These are phyloP conservation scores for Amylocarpus encephaloides DNA, from an alignment of 2,329 filamentous ascomycete genomes.

Conservation along the genomic window DNA sequence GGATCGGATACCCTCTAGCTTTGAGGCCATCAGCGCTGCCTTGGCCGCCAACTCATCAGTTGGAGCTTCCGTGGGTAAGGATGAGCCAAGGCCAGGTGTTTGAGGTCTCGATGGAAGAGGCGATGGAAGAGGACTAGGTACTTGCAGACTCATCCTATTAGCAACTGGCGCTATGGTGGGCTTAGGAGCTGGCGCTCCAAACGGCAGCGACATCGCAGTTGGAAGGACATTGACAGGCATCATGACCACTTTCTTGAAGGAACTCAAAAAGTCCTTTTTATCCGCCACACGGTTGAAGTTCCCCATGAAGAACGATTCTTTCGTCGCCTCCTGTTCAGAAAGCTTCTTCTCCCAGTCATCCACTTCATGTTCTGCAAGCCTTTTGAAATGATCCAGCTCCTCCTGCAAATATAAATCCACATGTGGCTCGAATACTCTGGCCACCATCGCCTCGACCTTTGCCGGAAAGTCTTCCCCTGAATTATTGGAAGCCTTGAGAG, in stretches of 20 bases:
- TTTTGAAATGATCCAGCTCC: constrained; percentile 80
- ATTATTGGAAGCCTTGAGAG: constrained; percentile 60
- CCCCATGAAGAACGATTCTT: constrained; percentile 92
- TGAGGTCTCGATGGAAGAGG: constrained; percentile 40
- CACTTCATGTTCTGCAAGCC: constrained; percentile 70
- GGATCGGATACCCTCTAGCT: constrained; percentile 88
- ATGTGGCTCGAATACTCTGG: constrained; percentile 80
- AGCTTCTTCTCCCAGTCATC: constrained; percentile 85
- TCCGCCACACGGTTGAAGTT: constrained; percentile 91
- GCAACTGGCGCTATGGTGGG: constrained; percentile 26
- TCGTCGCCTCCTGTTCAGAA: constrained; percentile 80
- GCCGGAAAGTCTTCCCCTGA: constrained; percentile 55
- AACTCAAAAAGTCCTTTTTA: constrained; percentile 92
- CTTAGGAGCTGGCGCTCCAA: constrained; percentile 31
- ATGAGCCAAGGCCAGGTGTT: constrained; percentile 40
- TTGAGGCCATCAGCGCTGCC: constrained; percentile 93
- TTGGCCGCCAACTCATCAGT: constrained; percentile 92
- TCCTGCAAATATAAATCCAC: constrained; percentile 90
- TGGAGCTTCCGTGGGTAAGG: constrained; percentile 60
- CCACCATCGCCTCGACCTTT: constrained; percentile 60
- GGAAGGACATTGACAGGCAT: constrained; percentile 92
- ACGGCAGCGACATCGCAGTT: constrained; percentile 49
- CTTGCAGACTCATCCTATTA: constrained; percentile 27
- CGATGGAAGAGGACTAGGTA: constrained; percentile 19
- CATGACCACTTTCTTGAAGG: constrained; percentile 98